Conservation (phyloP, 2,329 filamentous ascomycete species). For the Monosporascus sp. region DNA sequence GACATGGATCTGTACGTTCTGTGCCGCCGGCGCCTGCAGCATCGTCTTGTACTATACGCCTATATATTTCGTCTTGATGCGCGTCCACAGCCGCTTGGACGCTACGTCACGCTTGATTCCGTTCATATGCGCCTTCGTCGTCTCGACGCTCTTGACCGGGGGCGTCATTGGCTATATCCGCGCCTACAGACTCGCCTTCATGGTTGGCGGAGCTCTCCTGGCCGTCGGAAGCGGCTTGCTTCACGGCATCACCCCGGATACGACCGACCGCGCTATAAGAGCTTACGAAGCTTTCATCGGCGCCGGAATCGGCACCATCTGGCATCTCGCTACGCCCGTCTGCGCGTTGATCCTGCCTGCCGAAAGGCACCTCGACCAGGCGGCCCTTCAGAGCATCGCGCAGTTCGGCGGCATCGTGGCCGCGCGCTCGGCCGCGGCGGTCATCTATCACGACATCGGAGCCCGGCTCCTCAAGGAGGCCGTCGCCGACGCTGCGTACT, state of each 20-base stretch:
- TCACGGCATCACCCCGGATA: conserved; percentile 18
- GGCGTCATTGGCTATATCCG: conserved; percentile 31
- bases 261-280: conserved; percentile 23
- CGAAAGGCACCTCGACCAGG: conserved; percentile 21
- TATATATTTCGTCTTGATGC: conserved; percentile 48
- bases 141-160: conserved; percentile 50
- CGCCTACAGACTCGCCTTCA: conserved; percentile 31
- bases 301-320: conserved; percentile 26
- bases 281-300: conserved; percentile 27
- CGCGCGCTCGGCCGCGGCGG: conserved; percentile 21
- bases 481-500: conserved; percentile 10
- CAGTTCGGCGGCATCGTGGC: conserved; percentile 24
- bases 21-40: conserved; percentile 31
- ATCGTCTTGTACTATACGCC: conserved; percentile 48
- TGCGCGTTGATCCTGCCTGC: conserved; percentile 16
- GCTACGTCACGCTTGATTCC: conserved; percentile 37
- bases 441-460: conserved; percentile 26
- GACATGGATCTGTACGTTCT: conserved; percentile 35
- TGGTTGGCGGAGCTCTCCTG: conserved; percentile 21
- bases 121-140: conserved; percentile 42
- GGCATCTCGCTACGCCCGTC: conserved; percentile 26
- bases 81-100: conserved; percentile 34
- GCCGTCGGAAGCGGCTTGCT: conserved; percentile 23
- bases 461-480: conserved; percentile 14
- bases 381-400: conserved; percentile 27